These are phyloP conservation scores for Exophiala sp. DNA, from an alignment of 2,329 filamentous ascomycete genomes.

Conservation along the genomic window DNA sequence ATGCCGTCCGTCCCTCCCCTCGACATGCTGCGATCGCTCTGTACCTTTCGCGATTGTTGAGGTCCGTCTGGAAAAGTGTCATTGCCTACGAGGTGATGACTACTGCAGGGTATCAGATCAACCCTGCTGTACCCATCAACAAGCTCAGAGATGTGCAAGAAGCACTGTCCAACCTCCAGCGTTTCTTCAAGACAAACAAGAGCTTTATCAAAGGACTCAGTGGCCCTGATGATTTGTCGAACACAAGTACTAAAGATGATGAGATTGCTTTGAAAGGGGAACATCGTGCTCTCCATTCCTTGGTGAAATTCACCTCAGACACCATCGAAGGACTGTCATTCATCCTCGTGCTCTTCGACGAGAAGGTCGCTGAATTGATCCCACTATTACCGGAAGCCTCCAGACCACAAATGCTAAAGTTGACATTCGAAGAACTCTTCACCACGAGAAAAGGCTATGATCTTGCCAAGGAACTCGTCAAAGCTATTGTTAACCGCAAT, in stretches of 20 bases:
- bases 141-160: constrained; percentile 78
- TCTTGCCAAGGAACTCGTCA: constrained; percentile 88
- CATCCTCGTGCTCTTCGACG: constrained; percentile 89
- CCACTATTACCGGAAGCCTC: constrained; percentile 67
- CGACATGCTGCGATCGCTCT: constrained; percentile 83
- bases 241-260: constrained; percentile 77
- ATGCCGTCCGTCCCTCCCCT: constrained; percentile 81
- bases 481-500: constrained; percentile 96
- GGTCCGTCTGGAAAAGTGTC: constrained; percentile 78
- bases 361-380: constrained; percentile 85
- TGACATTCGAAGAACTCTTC: constrained; percentile 88
- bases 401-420: constrained; percentile 65
- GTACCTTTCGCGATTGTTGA: constrained; percentile 83
- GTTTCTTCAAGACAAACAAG: constrained; percentile 83
- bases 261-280: constrained; percentile 91
- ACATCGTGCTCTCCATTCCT: constrained; percentile 82
- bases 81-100: constrained; percentile 60
- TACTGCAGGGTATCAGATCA: constrained; percentile 61
- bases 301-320: constrained; percentile 80
- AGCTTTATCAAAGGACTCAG: constrained; percentile 89
- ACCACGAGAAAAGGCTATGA: constrained; percentile 75
- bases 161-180: constrained; percentile 71
- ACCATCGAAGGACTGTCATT: constrained; percentile 97
- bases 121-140: constrained; percentile 60
- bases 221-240: constrained; percentile 80